Percentiles rank a stretch among this genome's conserved stretches.
Conservation (phyloP, 169 alveolate genomes). For the Plasmodium berghei region DNA sequence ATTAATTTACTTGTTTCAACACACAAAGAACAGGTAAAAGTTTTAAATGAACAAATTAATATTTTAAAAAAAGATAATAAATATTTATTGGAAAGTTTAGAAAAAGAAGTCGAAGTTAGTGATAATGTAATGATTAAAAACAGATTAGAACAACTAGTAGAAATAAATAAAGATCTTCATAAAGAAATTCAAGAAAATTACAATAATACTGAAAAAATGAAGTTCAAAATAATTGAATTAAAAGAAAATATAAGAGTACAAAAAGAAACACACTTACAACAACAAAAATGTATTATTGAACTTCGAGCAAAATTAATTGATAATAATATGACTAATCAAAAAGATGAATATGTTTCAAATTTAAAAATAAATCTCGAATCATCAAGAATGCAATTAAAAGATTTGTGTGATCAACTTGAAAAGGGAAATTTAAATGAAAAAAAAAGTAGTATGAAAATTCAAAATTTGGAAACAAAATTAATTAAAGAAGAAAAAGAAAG, state of each 20-base stretch:
- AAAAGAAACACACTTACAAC: conserved; percentile 33
- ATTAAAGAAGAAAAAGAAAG: conserved; percentile 12
- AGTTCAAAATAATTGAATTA: conserved; percentile 18
- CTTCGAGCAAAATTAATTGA: conserved; percentile 8
- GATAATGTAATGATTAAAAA: conserved; percentile 32
- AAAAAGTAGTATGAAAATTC: conserved; percentile 15
- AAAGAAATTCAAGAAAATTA: conserved; percentile 8
- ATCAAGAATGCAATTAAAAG: conserved; percentile 13
- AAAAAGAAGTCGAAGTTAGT: background rate
- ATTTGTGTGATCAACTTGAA: conserved; percentile 10
- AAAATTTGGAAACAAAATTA: conserved; percentile 2
- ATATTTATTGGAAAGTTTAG: conserved; percentile 28
- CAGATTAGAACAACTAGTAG: conserved; percentile 39
- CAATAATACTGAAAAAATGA: conserved; percentile 17
- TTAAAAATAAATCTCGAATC: conserved; percentile 17
- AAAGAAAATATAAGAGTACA: conserved; percentile 22
- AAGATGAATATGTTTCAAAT: conserved; percentile 11
- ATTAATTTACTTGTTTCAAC: background rate
- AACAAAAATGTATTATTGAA: conserved; percentile 38
- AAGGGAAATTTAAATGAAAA: conserved; percentile 29
- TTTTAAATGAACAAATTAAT: conserved; percentile 22
- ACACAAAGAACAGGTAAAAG: conserved; percentile 23
- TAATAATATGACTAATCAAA: background rate
- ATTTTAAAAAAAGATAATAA: conserved; percentile 45
- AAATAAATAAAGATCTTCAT: conserved; percentile 28